Conservation (phyloP, 2,329 filamentous ascomycete genomes). For the Shiraia sp. region DNA sequence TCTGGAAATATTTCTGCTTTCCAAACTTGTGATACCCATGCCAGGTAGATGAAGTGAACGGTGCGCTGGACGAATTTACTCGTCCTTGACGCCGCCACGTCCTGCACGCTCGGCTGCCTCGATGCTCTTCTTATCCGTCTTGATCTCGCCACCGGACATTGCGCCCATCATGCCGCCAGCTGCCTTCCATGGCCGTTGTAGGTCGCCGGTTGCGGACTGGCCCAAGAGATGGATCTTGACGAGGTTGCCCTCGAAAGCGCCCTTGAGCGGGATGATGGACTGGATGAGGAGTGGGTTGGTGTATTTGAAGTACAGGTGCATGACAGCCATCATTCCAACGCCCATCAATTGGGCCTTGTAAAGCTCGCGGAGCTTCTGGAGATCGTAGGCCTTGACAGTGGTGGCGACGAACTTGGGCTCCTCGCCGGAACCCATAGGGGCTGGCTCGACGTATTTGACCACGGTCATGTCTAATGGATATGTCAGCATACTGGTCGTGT, state of each 20-base stretch:
- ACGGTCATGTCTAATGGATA: slow-evolving; percentile 79
- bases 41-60: too few species aligned
- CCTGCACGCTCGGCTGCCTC: slow-evolving; percentile 56
- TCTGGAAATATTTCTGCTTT: too few species aligned
- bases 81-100: slow-evolving; percentile 57
- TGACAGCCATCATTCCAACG: slow-evolving; percentile 95
- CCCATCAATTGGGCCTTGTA: slow-evolving; percentile 95
- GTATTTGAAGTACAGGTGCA: slow-evolving; percentile 99
- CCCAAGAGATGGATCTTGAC: slow-evolving; percentile 95
- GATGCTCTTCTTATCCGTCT: slow-evolving; percentile 75
- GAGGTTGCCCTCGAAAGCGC: slow-evolving; percentile 91
- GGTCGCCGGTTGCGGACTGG: slow-evolving; percentile 81
- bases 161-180: slow-evolving; percentile 79
- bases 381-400: slow-evolving; percentile 94
- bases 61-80: slow-evolving; percentile 40
- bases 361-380: slow-evolving; percentile 77
- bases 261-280: slow-evolving; percentile 97
- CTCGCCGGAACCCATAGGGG: slow-evolving; percentile 89
- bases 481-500: slow-evolving; percentile 16
- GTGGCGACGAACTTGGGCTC: slow-evolving; percentile 96
- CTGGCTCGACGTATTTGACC: slow-evolving; percentile 97
- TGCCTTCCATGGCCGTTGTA: slow-evolving; percentile 95
- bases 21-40: too few species aligned
- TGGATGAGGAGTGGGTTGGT: slow-evolving; percentile 99
- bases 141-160: slow-evolving; percentile 71